Evolutionary conservation across 495 filamentous ascomycete species (phyloP), one percentile per base, ranked within the genome.

Genomic region (Penicillium pulvis): DNA sequence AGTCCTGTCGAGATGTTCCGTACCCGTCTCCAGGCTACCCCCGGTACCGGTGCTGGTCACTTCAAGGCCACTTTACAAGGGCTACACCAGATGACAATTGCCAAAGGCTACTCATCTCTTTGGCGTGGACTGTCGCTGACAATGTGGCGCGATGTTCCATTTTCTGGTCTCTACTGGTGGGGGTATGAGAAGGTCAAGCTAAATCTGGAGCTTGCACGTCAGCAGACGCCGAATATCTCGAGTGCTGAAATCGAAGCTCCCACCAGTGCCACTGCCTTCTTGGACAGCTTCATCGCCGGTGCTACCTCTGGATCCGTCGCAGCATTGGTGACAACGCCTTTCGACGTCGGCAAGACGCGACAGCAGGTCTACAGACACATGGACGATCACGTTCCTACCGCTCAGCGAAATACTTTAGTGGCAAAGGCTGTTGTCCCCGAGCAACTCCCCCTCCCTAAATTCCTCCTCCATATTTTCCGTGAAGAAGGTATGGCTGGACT

Each of bases 121-220:
- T 98, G 94, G 94, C 81, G 94, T n/a, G 94, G 94, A 0, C 74
- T 98, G 54, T 91, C 88, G 0, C 79, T 98, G 31, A 98, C 93
- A 0, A 84, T 98, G 65, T 98, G 94, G 94, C 82, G 94, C 30
- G 94, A 98, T 68, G 94, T 97, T 0, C 94, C 94, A 1, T 98
- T 98, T 68, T 97, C 93, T 6, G 94, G 89, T 8, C 80, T 98
- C 53, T 98, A 98, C 75, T 98, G 94, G 94, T 91, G 89, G 84
- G 94, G 94, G 12, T 98, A 98, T 68, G 94, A 98, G 78, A 80
- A 83, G 30, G 85, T 91, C 43, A 86, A 91, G 30, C 82, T 83
- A 35, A 67, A 64, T 28, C 70, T 96, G 31, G 86, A 83, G 6
- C 85, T 90, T 50, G 69, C 81, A 24, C 86, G 90, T 6, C 83